Evolutionary conservation across 2,329 filamentous ascomycete species (phyloP), one percentile per base, ranked within the genome.

Genomic region (Emmonsiellopsis sp.): DNA sequence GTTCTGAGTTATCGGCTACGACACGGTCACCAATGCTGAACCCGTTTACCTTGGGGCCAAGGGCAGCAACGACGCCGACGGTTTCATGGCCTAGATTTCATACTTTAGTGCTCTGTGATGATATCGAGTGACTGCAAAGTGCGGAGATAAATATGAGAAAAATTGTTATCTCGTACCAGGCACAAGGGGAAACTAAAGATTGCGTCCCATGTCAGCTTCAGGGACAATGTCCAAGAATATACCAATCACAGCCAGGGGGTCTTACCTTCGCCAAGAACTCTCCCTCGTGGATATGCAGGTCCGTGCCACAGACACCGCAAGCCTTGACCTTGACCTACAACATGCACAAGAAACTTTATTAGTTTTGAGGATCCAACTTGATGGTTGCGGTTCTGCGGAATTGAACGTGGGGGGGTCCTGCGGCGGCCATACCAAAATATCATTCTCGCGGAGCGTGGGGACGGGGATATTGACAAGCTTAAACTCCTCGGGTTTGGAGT

Each of bases 21-120:
- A 87, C 83, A 46, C 82, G 79, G 62, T 85, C 81, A 52, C 83
- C 82, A 53, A 86, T 63, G 49, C 76, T 63, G 68, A 86, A 82
- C 43, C 74, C 77, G 60, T 77, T 80, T 58, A 85, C 82, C 59
- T 81, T 76, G 57, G 74, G 74, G 47, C 79, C 80, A 40, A 81
- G 64, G 10, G 76, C 80, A 34, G 80, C 83, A 53, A 87, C 76
- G 37, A 82, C 77, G 60, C 84, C 84, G 41, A 84, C 80, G 37
- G 83, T 85, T 67, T 87, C 84, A 61, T 87, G 84, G 49, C 83
- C 82, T 69, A 38, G 54, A 43, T 51, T 57, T 47, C 9, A 54
- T 52, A 10, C n/a, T 6, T 47, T 31, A 46, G 35, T 35, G 48
- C 46, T 26, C 11, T 30, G 35, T 38, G 38, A 31, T 35, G 26